A percentile compares a stretch with the other conserved stretches of the same genome.
phyloP scores from a whole-genome alignment of 1,284 basidiomycete genomes.

The Hypsizygus ulmarius region DNA sequence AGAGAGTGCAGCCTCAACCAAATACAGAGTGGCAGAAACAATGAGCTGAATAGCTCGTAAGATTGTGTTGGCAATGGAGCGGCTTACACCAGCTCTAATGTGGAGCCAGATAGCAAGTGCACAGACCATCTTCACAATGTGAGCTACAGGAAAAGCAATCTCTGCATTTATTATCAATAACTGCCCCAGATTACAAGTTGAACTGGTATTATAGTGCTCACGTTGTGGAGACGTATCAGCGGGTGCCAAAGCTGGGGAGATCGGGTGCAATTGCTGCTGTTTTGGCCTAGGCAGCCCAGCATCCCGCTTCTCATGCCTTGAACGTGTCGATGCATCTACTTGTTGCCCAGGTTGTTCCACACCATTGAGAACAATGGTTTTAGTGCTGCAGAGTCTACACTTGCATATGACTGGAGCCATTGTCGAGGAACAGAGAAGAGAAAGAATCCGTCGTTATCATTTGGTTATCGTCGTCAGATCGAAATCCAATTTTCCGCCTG shows the following conservation, averaged over 20 bases:
- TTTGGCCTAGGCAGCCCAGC: neutral
- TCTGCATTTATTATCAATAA: neutral
- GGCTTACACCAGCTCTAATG: constrained; percentile 5
- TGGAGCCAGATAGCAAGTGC: constrained; percentile 3
- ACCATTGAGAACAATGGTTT: constrained; percentile 2
- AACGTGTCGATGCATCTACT: constrained; percentile 1
- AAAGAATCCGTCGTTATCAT: neutral
- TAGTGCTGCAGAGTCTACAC: neutral
- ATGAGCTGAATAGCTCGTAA: neutral
- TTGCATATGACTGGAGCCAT: constrained; percentile 2
- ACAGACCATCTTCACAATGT: constrained; percentile 5
- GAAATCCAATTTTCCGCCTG: no score
- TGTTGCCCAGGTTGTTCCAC: constrained; percentile 6
- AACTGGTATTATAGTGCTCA: no score
- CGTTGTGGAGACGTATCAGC: no score
- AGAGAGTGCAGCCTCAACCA: no score
- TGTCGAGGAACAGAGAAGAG: neutral
- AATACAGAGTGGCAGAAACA: neutral
- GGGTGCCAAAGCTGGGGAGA: neutral
- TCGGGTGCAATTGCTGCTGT: neutral
- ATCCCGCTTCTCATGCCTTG: constrained; percentile 4
- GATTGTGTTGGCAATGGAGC: constrained; percentile 1
- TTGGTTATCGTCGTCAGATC: no score
- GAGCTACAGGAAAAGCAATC: neutral
- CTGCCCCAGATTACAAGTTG: no score